A percentile compares a stretch with the other conserved stretches of the same genome.
phyloP scores from a whole-genome alignment of 2,329 filamentous ascomycete genomes.

The Bipolaris sorokiniana region DNA sequence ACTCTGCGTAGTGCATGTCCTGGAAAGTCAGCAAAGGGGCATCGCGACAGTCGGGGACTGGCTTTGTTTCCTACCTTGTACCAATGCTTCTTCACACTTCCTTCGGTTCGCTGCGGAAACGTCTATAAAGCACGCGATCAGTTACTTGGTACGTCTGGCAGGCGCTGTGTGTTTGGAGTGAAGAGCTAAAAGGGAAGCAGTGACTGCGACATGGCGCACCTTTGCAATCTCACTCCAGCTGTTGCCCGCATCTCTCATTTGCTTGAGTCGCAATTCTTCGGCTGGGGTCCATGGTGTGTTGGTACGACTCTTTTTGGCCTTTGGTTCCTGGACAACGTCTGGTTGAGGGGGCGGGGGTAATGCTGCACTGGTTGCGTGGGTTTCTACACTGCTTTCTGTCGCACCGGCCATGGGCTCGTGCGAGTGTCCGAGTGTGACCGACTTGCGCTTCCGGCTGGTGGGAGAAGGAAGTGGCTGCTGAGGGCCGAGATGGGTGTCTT shows the following conservation, averaged over 20 bases:
- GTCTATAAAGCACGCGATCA: conserved; percentile 61
- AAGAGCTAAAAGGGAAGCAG: neutral
- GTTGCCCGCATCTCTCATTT: conserved; percentile 89
- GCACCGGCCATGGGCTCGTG: conserved; percentile 35
- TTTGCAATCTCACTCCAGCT: conserved; percentile 99
- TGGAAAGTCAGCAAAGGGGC: conserved; percentile 49
- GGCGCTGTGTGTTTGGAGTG: neutral
- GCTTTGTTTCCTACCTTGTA: conserved; percentile 73
- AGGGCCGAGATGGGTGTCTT: conserved; percentile 30
- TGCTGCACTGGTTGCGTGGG: conserved; percentile 31
- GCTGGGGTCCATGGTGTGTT: conserved; percentile 98
- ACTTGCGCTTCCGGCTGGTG: conserved; percentile 45
- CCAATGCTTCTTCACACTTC: conserved; percentile 99
- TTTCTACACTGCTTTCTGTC: conserved; percentile 22
- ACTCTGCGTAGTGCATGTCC: conserved; percentile 99
- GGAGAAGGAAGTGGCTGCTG: conserved; percentile 31
- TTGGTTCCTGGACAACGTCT: conserved; percentile 43
- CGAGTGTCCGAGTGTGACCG: conserved; percentile 33
- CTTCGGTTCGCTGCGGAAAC: conserved; percentile 91
- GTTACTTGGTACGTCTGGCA: conserved; percentile 4
- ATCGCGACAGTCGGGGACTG: conserved; percentile 18
- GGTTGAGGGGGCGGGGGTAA: conserved; percentile 28
- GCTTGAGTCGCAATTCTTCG: conserved; percentile 90
- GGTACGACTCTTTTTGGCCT: conserved; percentile 90
- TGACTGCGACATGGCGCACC: conserved; percentile 57